Evolutionary conservation across 495 filamentous ascomycete species (phyloP).

Genomic region (Neurospora sp.): DNA sequence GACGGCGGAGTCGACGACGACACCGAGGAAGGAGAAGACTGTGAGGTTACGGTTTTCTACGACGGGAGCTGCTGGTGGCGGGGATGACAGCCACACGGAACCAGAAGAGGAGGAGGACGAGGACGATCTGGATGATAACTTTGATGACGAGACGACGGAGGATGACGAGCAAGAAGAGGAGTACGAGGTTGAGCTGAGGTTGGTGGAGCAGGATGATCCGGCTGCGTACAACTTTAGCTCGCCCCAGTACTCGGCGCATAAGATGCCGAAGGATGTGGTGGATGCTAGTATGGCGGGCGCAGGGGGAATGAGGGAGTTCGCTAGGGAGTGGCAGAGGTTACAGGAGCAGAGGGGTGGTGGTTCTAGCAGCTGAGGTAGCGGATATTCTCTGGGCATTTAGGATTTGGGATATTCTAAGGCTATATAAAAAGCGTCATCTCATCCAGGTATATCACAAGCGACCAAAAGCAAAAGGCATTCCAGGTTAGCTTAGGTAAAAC

Average conservation of each 20-base stretch:
- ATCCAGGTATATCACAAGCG: background rate
- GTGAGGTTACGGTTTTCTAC: background rate
- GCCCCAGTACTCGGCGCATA: slow-evolving; percentile 88
- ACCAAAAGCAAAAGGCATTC: background rate
- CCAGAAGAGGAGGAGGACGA: slow-evolving; percentile 6
- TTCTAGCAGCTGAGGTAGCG: background rate
- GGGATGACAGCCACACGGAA: background rate
- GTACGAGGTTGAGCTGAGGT: slow-evolving; percentile 64
- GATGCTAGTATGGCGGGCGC: slow-evolving; percentile 73
- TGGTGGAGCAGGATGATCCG: slow-evolving; percentile 74
- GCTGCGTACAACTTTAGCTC: slow-evolving; percentile 77
- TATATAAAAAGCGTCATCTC: background rate
- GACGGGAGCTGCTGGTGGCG: background rate
- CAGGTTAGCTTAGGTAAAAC: background rate
- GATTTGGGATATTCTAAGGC: too few relatives aligned
- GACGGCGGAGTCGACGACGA: slow-evolving; percentile 16
- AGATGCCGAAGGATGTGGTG: slow-evolving; percentile 88
- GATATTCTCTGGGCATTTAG: too few relatives aligned
- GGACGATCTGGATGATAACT: slow-evolving; percentile 16
- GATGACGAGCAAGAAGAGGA: slow-evolving; percentile 45
- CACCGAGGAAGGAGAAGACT: slow-evolving; percentile 13
- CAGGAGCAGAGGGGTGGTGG: slow-evolving; percentile 6
- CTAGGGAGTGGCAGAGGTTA: slow-evolving; percentile 76
- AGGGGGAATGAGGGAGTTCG: slow-evolving; percentile 72
- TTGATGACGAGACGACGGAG: slow-evolving; percentile 25